Evolutionary conservation across 1,284 basidiomycete genomes (phyloP).

Genomic region (Ceratobasidium sp.): DNA sequence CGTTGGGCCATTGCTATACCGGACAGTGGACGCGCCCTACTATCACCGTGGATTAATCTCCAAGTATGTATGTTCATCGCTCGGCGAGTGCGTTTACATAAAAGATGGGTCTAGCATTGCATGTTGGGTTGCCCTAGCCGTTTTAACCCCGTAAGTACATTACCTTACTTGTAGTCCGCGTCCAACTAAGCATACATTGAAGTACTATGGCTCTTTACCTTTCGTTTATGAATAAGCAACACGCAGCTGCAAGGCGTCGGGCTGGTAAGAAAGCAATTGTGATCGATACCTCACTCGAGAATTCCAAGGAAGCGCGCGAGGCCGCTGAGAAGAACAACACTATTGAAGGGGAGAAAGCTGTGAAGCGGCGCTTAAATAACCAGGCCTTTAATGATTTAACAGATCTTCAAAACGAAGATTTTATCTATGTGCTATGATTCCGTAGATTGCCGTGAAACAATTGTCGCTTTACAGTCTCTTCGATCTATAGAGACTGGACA

Average conservation of each 20-base stretch:
- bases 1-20: slow-evolving; percentile 61
- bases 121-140: slow-evolving; percentile 59
- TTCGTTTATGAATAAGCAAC: slow-evolving; percentile 60
- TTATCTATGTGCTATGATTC: slow-evolving; percentile 60
- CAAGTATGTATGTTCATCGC: slow-evolving; percentile 53
- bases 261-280: slow-evolving; percentile 60
- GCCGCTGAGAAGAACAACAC: slow-evolving; percentile 49
- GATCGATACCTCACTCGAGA: slow-evolving; percentile 63
- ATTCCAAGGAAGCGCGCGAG: slow-evolving; percentile 50
- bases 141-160: slow-evolving; percentile 55
- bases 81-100: neutral
- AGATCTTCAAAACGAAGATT: slow-evolving; percentile 64
- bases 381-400: slow-evolving; percentile 64
- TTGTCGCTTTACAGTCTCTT: neutral
- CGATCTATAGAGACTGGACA: too few species aligned
- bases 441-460: neutral
- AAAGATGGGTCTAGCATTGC: slow-evolving; percentile 55
- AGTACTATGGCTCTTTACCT: slow-evolving; percentile 61
- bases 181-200: neutral
- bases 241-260: slow-evolving; percentile 57
- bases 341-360: slow-evolving; percentile 50
- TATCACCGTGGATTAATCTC: slow-evolving; percentile 60
- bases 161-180: neutral
- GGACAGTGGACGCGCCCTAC: slow-evolving; percentile 59
- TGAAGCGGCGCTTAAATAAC: slow-evolving; percentile 56